Evolutionary conservation across 345 rosid genomes (phyloP).

Genomic region (Diplotaxis tenuifolia): DNA sequence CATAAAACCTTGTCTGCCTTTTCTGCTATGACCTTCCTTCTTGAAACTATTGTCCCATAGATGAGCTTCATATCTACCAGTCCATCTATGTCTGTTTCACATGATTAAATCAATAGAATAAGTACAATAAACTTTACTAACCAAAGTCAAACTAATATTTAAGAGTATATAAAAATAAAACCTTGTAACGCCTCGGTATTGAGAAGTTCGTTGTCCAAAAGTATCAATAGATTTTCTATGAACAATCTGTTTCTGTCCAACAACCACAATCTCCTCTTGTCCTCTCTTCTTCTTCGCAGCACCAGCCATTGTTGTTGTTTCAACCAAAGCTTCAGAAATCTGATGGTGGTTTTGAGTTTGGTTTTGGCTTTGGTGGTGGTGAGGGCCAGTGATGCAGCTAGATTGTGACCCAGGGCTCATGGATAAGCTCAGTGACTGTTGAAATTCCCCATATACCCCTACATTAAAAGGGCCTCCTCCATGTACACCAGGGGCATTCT

Average conservation of each 20-base stretch:
- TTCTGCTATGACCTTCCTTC: constrained; percentile 95
- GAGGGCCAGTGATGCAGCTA: constrained; percentile 70
- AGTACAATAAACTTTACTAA: background rate
- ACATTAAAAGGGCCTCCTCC: constrained; percentile 53
- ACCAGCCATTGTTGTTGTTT: constrained; percentile 40
- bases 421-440: constrained; percentile 87
- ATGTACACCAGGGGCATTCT: constrained; percentile 45
- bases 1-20: constrained; percentile 79
- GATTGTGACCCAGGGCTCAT: constrained; percentile 97
- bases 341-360: constrained; percentile 37
- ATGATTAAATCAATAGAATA: constrained; percentile 7
- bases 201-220: constrained; percentile 98
- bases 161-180: constrained; percentile 1
- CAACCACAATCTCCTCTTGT: constrained; percentile 51
- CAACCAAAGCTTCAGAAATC: constrained; percentile 45
- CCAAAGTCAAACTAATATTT: background rate
- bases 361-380: constrained; percentile 32
- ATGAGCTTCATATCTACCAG: constrained; percentile 98
- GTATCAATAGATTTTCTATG: constrained; percentile 96
- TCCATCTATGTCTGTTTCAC: constrained; percentile 81
- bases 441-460: constrained; percentile 69
- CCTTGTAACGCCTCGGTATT: constrained; percentile 98
- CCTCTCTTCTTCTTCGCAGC: constrained; percentile 63
- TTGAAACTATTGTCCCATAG: constrained; percentile 98
- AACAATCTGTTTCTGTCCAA: constrained; percentile 64